Conservation (phyloP, 1,139 yeast genomes). For the Saccharomycopsis hybrid region DNA sequence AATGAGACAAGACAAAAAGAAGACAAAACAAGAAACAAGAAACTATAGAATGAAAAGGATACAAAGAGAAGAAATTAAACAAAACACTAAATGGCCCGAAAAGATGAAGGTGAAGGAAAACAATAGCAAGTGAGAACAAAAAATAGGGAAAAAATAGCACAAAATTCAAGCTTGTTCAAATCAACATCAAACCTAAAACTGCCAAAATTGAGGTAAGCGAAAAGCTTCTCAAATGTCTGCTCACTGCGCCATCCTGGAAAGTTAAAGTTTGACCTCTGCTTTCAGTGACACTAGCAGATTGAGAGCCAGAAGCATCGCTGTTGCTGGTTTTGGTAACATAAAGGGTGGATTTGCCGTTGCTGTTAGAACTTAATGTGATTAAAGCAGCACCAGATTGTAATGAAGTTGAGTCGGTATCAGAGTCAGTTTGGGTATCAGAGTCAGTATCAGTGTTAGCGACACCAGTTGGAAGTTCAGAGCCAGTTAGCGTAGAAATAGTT, state of each 20-base stretch:
- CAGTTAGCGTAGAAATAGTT: constrained; percentile 15
- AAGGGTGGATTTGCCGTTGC: constrained; percentile 11
- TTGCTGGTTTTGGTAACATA: constrained; percentile 9
- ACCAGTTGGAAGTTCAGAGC: not conserved
- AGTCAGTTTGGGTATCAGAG: not conserved
- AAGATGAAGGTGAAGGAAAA: not conserved
- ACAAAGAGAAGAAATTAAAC: not conserved
- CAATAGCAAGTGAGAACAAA: not conserved
- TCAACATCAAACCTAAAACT: not conserved
- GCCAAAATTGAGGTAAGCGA: constrained; percentile 1
- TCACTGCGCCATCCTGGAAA: constrained; percentile 16
- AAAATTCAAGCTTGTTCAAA: not conserved
- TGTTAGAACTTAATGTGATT: not conserved
- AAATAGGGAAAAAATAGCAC: not conserved
- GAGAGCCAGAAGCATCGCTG: not conserved
- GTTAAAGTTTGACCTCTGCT: constrained; percentile 17
- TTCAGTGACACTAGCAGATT: constrained; percentile 5
- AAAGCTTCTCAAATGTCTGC: not conserved
- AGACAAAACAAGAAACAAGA: not conserved
- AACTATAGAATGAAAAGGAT: not conserved
- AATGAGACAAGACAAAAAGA: not conserved
- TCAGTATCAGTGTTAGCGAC: not conserved
- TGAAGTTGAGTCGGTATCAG: constrained; percentile 3
- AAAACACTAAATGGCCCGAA: not conserved
- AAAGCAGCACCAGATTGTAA: not conserved